Evolutionary conservation across 2,329 filamentous ascomycete species (phyloP), one percentile per base, ranked within the genome.

Genomic region (Fonsecaea erecta): DNA sequence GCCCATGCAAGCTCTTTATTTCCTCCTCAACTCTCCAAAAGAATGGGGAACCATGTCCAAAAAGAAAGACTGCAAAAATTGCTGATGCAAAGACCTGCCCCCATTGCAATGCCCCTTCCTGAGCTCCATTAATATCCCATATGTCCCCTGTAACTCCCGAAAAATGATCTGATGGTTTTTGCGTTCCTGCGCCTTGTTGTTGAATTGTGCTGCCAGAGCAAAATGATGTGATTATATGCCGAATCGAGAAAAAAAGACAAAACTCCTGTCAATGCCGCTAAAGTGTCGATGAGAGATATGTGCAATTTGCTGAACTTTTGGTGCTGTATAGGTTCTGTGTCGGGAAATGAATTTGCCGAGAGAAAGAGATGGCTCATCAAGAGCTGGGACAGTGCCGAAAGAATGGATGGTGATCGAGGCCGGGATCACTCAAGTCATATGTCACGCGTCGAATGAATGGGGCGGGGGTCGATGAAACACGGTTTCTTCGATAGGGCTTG

Each of bases 301-400:
- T 53, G 64, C 64, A 64, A 61, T 64, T 57, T 57, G 37, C 40
- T 53, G 14, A 26, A 55, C 52, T 55, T 67, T 52, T 72, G 55
- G 35, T 58, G 63, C 18, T 61, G 64, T 68, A 58, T 70, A 86
- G 84, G 67, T 86, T 86, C 66, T 86, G 84, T 72, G 83, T 86
- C 46, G 83, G 83, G 71, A 85, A 85, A 71, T 85, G 75, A 75
- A 53, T 28, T 24, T 30, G 40, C 26, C 28, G 60, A 56, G 43
- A 46, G 28, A 28, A 34, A 34, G 30, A 40, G 52, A 34, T 59
- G 52, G n/a, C 58, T 43, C 63, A 8, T 66, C 63, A 26, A 68
- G 63, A 63, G 66, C 63, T 46, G 18, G 34, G 32, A 21, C 24
- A 32, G n/a, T 55, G 24, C 37, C 61, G 51, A 37, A 43, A 51